Conservation (phyloP, 208 protist genomes). For the Trypanosoma caninum region DNA sequence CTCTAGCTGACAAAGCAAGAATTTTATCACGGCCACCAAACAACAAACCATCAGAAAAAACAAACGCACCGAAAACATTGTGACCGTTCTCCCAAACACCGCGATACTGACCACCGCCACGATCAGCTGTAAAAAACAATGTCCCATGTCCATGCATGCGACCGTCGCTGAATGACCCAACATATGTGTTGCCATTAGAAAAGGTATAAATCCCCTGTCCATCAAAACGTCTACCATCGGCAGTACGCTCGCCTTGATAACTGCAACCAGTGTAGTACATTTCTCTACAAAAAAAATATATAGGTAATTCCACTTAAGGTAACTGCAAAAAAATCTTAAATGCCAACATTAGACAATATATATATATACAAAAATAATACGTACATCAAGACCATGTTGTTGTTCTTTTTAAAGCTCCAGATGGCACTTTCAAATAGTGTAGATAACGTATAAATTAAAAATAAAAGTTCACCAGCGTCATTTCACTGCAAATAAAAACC, state of each 20-base stretch:
- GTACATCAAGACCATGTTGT: no score
- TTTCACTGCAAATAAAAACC: no score
- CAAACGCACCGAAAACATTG: conserved; percentile 67
- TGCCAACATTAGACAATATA: no score
- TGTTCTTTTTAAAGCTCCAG: no score
- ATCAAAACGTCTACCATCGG: conserved; percentile 66
- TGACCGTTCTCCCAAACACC: conserved; percentile 79
- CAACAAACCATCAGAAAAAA: conserved; percentile 82
- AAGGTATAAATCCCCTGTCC: conserved; percentile 77
- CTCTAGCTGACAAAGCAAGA: no score
- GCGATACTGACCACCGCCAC: conserved; percentile 73
- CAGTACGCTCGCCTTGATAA: conserved; percentile 58
- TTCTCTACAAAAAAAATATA: not conserved
- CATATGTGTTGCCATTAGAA: conserved; percentile 79
- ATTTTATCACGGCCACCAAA: no score
- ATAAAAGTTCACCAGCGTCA: no score
- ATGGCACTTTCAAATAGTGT: no score
- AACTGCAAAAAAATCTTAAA: no score
- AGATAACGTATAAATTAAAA: no score
- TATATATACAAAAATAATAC: no score
- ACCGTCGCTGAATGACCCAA: conserved; percentile 76
- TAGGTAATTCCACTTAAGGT: no score
- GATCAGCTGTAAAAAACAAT: conserved; percentile 50
- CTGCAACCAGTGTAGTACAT: conserved; percentile 46
- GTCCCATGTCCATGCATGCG: conserved; percentile 80